Evolutionary conservation across 192 early-diverging fungal species (phyloP).

Genomic region (Dispira simplex): DNA sequence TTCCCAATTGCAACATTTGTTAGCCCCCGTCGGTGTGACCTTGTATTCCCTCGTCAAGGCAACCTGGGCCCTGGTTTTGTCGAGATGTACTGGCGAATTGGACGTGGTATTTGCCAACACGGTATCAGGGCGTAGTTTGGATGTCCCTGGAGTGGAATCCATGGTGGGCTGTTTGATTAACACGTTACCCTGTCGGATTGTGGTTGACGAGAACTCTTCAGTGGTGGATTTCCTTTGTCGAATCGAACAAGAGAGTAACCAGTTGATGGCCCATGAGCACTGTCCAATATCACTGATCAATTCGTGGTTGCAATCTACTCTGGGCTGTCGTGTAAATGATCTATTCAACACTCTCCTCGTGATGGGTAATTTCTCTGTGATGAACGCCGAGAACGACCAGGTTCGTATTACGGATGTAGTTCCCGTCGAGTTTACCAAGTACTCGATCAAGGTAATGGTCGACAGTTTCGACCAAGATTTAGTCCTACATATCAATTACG

Average conservation of each 20-base stretch:
- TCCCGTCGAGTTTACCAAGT: background rate
- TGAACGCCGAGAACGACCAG: background rate
- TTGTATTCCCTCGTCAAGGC: background rate
- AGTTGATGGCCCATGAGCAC: background rate
- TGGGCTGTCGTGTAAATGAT: background rate
- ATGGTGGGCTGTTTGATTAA: background rate
- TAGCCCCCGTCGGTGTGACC: background rate
- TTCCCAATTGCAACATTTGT: background rate
- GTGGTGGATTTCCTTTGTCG: background rate
- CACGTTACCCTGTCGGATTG: background rate
- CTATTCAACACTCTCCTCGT: slow-evolving; percentile 7
- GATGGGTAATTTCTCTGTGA: background rate
- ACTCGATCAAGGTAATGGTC: background rate
- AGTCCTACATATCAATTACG: background rate
- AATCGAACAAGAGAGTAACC: background rate
- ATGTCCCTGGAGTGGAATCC: background rate
- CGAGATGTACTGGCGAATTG: background rate
- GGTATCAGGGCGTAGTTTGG: background rate
- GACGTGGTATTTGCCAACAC: slow-evolving; percentile 5
- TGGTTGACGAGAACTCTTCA: background rate
- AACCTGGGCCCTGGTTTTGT: slow-evolving; percentile 2
- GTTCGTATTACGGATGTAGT: background rate
- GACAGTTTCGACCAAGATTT: background rate
- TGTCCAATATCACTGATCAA: background rate
- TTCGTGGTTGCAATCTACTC: background rate